Percentiles rank a stretch among this genome's conserved stretches.
Evolutionary conservation across 225 moss, liverwort and hornwort genomes (phyloP).

Genomic region (Anthoceros angustus): DNA sequence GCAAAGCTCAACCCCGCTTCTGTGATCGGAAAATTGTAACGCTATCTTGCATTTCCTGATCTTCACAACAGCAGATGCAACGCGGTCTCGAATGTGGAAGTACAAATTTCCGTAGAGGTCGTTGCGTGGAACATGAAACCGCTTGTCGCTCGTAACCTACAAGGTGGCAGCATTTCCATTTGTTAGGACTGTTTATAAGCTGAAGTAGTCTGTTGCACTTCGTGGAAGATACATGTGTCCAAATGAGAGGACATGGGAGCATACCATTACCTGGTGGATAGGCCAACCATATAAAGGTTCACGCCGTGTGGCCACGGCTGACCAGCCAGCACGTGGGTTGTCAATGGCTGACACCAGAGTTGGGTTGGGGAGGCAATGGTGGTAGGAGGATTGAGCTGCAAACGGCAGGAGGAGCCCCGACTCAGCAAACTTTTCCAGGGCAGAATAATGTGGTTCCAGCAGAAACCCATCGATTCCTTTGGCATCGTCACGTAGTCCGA

Average conservation of each 20-base stretch:
- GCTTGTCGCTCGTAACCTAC: no score
- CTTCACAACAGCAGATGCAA: background rate
- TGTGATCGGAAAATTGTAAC: background rate
- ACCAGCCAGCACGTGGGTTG: background rate
- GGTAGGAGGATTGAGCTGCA: background rate
- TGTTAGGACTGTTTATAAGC: no score
- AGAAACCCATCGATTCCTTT: background rate
- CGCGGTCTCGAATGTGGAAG: background rate
- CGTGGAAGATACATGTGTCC: no score
- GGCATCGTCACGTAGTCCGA: background rate
- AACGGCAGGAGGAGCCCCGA: background rate
- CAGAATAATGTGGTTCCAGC: background rate
- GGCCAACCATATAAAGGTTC: background rate
- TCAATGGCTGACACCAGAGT: background rate
- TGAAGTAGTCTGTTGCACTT: no score
- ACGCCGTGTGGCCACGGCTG: background rate
- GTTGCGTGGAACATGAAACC: background rate
- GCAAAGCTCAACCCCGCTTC: no score
- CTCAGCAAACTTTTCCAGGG: background rate
- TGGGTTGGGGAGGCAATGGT: background rate
- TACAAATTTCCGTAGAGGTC: background rate
- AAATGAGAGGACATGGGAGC: background rate
- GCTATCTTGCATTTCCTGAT: background rate
- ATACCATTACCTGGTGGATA: background rate
- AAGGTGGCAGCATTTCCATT: no score